A percentile compares a stretch with the other conserved stretches of the same genome.
phyloP scores from a whole-genome alignment of 768 basidiomycete species.

The Trichaptum fuscoviolaceum region DNA sequence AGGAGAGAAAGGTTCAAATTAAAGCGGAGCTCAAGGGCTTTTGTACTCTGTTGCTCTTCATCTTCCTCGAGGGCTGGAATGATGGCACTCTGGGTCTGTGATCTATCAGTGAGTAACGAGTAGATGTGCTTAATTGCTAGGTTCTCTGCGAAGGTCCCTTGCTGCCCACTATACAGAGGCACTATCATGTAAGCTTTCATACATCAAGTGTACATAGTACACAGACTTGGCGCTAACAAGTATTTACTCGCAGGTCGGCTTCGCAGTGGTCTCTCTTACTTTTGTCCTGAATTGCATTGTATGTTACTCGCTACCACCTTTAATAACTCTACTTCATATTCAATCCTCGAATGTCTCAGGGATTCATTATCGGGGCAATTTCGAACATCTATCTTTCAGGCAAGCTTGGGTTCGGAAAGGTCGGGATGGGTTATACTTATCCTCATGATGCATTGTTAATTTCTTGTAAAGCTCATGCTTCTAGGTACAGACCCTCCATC shows the following conservation, averaged over 20 bases:
- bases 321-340: conserved; percentile 12
- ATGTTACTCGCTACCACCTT: not conserved
- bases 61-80: conserved; percentile 73
- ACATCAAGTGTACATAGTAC: not conserved
- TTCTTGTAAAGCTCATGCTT: not conserved
- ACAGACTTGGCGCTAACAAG: not conserved
- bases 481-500: not conserved
- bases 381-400: conserved; percentile 44
- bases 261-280: conserved; percentile 52
- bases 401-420: conserved; percentile 44
- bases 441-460: no score
- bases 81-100: conserved; percentile 57
- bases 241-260: conserved; percentile 34
- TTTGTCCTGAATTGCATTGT: conserved; percentile 34
- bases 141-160: conserved; percentile 38
- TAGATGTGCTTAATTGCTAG: not conserved
- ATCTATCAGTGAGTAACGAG: not conserved
- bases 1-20: not conserved
- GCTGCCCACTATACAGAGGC: conserved; percentile 61
- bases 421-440: conserved; percentile 15
- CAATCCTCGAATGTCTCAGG: conserved; percentile 21
- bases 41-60: conserved; percentile 44
- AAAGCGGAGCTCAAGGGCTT: conserved; percentile 21
- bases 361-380: conserved; percentile 42
- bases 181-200: conserved; percentile 36